phyloP scores from a whole-genome alignment of 495 filamentous ascomycete species.

The Chlorociboria aeruginascens region DNA sequence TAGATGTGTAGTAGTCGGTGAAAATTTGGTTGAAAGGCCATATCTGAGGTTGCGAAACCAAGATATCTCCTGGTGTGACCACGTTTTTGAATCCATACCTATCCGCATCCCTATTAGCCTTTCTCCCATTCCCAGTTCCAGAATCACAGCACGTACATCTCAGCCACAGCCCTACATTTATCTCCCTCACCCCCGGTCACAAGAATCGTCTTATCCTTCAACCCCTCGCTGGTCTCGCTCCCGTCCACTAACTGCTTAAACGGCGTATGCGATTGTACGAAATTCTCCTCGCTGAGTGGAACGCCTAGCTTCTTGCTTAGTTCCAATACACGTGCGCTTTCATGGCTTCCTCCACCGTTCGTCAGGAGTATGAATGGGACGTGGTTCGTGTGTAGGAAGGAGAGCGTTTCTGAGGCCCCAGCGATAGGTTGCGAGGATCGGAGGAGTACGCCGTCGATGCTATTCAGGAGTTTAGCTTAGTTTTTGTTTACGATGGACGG shows the following conservation, averaged over 20 bases:
- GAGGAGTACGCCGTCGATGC: constrained; percentile 91
- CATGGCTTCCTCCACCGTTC: constrained; percentile 76
- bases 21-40: constrained; percentile 69
- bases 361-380: constrained; percentile 83
- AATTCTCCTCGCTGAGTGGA: constrained; percentile 47
- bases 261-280: constrained; percentile 79
- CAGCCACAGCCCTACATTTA: constrained; percentile 62
- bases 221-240: constrained; percentile 13
- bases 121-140: no score
- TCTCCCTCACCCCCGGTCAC: constrained; percentile 74
- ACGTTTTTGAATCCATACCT: constrained; percentile 79
- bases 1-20: constrained; percentile 44
- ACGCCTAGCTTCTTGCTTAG: constrained; percentile 49
- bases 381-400: constrained; percentile 51
- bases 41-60: constrained; percentile 55
- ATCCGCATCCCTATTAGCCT: not conserved
- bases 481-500: not conserved
- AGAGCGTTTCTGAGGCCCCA: constrained; percentile 65
- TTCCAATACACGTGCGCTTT: constrained; percentile 56
- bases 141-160: constrained; percentile 20
- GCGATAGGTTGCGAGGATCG: constrained; percentile 69
- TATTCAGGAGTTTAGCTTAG: not conserved
- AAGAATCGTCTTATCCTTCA: constrained; percentile 63
- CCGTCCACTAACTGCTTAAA: constrained; percentile 44
- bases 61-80: constrained; percentile 74